Conservation (phyloP, 495 filamentous ascomycete species). For the Aspergillus saccharolyticus region DNA sequence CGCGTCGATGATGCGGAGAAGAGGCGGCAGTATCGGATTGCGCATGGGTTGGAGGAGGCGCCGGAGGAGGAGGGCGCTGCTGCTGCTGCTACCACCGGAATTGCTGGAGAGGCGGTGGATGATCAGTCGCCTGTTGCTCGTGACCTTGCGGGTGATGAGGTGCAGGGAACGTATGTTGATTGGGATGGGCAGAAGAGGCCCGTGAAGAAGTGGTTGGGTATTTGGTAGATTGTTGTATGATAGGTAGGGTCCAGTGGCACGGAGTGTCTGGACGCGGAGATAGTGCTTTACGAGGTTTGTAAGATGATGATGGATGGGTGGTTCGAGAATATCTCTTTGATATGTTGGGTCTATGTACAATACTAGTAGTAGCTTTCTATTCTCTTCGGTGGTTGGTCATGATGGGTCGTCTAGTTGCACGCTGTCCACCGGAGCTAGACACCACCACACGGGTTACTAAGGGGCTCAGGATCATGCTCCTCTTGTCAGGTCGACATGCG, state of each 20-base stretch:
- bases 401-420: background rate
- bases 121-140: conserved; percentile 29
- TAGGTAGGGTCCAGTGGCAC: too few species aligned
- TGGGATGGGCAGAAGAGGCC: conserved; percentile 45
- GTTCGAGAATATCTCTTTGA: background rate
- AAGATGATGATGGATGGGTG: background rate
- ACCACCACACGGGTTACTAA: background rate
- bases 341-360: conserved; percentile 4
- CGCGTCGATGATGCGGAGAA: conserved; percentile 75
- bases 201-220: conserved; percentile 60
- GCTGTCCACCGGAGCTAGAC: background rate
- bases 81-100: conserved; percentile 8
- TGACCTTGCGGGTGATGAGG: conserved; percentile 13
- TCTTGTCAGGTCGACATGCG: too few species aligned
- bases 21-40: conserved; percentile 70
- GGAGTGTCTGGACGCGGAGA: too few species aligned
- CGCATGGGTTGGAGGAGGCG: conserved; percentile 67
- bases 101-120: conserved; percentile 24
- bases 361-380: conserved; percentile 3
- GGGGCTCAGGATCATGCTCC: background rate
- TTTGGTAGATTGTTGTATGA: conserved; percentile 39
- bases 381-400: background rate
- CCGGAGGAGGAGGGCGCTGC: conserved; percentile 20
- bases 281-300: background rate
- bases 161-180: conserved; percentile 31